Base-by-base conservation (phyloP, 2,329 filamentous ascomycete species). In the Orbilia oligospora region DNA sequence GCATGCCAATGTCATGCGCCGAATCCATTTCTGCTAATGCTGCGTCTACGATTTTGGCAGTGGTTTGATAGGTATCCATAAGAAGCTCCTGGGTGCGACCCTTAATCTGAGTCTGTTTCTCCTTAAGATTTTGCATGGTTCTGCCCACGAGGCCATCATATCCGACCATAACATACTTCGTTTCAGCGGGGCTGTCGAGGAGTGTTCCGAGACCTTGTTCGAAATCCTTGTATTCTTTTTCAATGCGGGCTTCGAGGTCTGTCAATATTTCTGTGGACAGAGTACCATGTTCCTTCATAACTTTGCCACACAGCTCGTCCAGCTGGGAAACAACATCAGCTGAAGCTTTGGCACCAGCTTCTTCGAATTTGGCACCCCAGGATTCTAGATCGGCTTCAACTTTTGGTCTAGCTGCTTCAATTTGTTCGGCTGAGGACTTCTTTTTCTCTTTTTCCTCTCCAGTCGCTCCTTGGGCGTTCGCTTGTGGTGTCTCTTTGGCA, bases 281-380 rank as follows among this genome's bases (percentile, higher is more conserved):
- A 10, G 71, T 58, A 27, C 58, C 70, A 38, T 82, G 78, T 22
- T 80, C 78, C 22, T 61, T 63, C 53, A 78, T 68, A 33, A 80
- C 81, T 41, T 79, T 77, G 27, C 53, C 67, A 49, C 80, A 80
- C 18, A 82, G 93, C 80, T 96, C 88, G 5, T 86, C 85, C 51
- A 92, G 87, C 20, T 89, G 88, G 33, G 88, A 86, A 79, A 89
- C 87, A 5, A 93, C 86, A 81, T 92, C 89, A 79, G 91, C 89
- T n/a, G 89, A 86, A 5, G 94, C 94, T 83, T 97, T 94, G 77
- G 97, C 92, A 6, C 93, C 93, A 9, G 94, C 94, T 76, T 91
- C 90, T 30, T 92, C 89, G 83, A 97, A 97, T 83, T 97, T 97
- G 79, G 90, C 89, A 84, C 97, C 92, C 95, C 96, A 99, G 71